phyloP scores from a whole-genome alignment of 805 yeast genomes.

The Brettanomyces bruxellensis region DNA sequence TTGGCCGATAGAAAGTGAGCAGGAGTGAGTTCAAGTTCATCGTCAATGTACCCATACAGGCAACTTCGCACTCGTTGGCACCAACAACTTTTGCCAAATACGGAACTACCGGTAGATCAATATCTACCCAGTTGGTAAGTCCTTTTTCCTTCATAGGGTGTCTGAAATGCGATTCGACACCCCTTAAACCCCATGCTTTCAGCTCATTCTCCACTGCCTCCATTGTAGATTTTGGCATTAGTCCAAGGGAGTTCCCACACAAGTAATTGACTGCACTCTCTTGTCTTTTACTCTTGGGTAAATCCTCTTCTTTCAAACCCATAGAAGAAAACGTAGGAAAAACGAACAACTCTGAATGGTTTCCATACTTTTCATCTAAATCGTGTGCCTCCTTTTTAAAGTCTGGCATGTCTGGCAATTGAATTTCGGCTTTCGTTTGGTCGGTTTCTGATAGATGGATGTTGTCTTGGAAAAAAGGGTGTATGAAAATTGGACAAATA shows the following conservation, averaged over 20 bases:
- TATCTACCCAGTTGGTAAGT: conserved; percentile 70
- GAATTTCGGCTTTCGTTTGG: too few species aligned
- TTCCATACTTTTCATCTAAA: conserved; percentile 33
- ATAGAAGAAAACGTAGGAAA: conserved; percentile 61
- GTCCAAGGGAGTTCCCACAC: conserved; percentile 91
- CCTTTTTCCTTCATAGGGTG: conserved; percentile 42
- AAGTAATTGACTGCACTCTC: conserved; percentile 43
- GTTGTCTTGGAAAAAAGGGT: too few species aligned
- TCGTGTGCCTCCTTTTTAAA: conserved; percentile 14
- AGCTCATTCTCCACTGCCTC: conserved; percentile 55
- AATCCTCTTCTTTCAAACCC: conserved; percentile 30
- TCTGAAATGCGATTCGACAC: conserved; percentile 76
- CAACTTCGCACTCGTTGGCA: conserved; percentile 67
- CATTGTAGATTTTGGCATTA: conserved; percentile 66
- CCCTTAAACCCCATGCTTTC: conserved; percentile 74
- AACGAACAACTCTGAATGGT: conserved; percentile 38
- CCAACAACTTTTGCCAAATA: conserved; percentile 70
- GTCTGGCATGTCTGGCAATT: neutral
- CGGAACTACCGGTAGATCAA: conserved; percentile 69
- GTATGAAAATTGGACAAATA: too few species aligned
- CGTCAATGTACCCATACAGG: conserved; percentile 81
- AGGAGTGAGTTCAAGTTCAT: conserved; percentile 70
- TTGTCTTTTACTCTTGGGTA: conserved; percentile 5
- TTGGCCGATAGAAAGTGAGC: conserved; percentile 66
- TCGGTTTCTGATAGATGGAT: too few species aligned